These are phyloP conservation scores for Flaveria ramosissima DNA, from an alignment of 129 eudicot species.

Conservation along the genomic window DNA sequence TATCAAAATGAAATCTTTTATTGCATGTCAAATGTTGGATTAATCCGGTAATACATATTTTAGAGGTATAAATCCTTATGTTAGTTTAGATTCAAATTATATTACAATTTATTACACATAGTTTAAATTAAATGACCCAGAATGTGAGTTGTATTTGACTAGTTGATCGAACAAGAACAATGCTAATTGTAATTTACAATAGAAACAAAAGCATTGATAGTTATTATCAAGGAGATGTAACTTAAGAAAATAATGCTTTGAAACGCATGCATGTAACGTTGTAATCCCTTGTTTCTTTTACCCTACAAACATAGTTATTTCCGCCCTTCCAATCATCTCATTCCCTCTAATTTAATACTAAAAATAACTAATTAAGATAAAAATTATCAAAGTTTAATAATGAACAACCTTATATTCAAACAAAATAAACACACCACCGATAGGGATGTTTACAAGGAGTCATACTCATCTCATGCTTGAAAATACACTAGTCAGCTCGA, in stretches of 20 bases:
- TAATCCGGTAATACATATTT: neutral
- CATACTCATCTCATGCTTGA: neutral
- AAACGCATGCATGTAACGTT: neutral
- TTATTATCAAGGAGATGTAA: slow-evolving; percentile 18
- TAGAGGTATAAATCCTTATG: neutral
- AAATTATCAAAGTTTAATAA: neutral
- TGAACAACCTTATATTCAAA: neutral
- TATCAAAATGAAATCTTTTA: neutral
- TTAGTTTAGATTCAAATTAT: no score
- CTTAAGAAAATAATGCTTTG: slow-evolving; percentile 11
- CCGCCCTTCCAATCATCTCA: slow-evolving; percentile 28
- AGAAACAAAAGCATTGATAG: slow-evolving; percentile 13
- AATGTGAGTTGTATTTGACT: neutral
- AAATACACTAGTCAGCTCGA: neutral
- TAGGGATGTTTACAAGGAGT: neutral
- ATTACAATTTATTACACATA: neutral
- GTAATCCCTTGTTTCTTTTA: neutral
- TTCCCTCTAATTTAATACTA: neutral
- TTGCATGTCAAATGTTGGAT: neutral
- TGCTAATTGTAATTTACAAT: slow-evolving; percentile 21
- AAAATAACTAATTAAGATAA: neutral
- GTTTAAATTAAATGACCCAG: neutral
- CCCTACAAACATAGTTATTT: neutral
- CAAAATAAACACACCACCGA: neutral
- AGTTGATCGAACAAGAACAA: slow-evolving; percentile 26